Base-by-base conservation (phyloP, 2,329 filamentous ascomycete genomes). In the Chalaropsis ovoidea region DNA sequence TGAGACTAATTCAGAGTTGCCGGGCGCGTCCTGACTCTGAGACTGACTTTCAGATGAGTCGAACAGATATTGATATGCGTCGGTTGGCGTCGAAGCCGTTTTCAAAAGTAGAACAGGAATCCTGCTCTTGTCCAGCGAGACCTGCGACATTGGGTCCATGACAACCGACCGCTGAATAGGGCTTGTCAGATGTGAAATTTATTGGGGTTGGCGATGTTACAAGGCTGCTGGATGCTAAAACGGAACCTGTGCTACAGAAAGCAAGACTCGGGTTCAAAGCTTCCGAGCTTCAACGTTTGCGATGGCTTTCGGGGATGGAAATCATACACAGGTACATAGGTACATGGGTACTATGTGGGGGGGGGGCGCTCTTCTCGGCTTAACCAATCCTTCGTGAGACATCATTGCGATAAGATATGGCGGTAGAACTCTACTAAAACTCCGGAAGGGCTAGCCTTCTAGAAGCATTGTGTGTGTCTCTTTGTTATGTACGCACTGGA, bases 41-140 rank as follows among this genome's bases (percentile, higher is more conserved):
- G 43, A 10, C 24, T 39, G 61, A 42, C 73, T 61, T 76, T 72
- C 45, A 72, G 72, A 52, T 22, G 39, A 54, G 41, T 78, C 77
- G 72, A 92, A 87, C 56, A 85, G 78, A 61, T 89, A 84, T 69
- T 88, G 80, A 72, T 94, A 94, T 8, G 82, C 81, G 73, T 94
- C 89, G 56, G 77, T 79, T 0, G 89, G 88, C 0, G 76, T 79
- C 0, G 89, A 93, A 71, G 82, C 86, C 2, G 89, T 93, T 75
- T 94, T 94, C 65, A 94, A 81, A 0, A 94, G 79, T 24, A 93
- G 77, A 24, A 94, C 75, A 1, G 88, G 86, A 10, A 77, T 74
- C n/a, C 68, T 68, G 3, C 27, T n/a, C 6, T 13, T 39, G 7
- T 39, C 31, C 8, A 39, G 6, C 13, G 54, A 39, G 8, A 24